A percentile compares a stretch with the other conserved stretches of the same genome.
Conservation (phyloP, 1,284 basidiomycete species). For the Apiotrichum laibachii region DNA sequence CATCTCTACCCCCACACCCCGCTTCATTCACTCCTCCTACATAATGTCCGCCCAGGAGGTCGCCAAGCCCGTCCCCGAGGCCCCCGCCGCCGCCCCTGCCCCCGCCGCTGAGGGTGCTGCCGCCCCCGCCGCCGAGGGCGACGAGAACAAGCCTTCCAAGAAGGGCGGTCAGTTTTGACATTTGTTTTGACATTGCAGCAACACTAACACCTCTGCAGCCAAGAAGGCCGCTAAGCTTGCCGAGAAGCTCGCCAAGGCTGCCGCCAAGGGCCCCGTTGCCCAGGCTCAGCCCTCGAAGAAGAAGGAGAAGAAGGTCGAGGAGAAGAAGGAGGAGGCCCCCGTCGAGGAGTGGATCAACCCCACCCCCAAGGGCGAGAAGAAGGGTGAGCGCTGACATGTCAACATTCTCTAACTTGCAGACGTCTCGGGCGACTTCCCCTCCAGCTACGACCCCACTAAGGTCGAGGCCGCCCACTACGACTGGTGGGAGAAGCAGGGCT, state of each 20-base stretch:
- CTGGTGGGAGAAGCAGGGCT: slow-evolving; percentile 91
- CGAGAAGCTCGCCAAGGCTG: slow-evolving; percentile 61
- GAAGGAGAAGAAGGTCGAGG: slow-evolving; percentile 68
- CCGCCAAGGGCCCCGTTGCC: slow-evolving; percentile 56
- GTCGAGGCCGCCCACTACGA: slow-evolving; percentile 98
- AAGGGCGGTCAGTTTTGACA: slow-evolving; percentile 36
- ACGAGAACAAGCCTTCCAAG: slow-evolving; percentile 32
- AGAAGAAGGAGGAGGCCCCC: slow-evolving; percentile 61
- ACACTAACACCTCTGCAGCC: slow-evolving; percentile 27
- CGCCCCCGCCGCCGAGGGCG: slow-evolving; percentile 21
- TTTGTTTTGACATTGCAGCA: no score
- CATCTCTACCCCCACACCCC: not conserved
- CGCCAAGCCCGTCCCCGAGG: slow-evolving; percentile 32
- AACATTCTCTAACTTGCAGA: slow-evolving; percentile 58
- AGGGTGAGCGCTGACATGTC: slow-evolving; percentile 58
- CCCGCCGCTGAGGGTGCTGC: slow-evolving; percentile 10
- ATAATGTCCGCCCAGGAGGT: slow-evolving; percentile 34
- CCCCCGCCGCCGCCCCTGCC: slow-evolving; percentile 19
- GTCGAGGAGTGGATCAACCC: slow-evolving; percentile 71
- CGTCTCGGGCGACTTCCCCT: slow-evolving; percentile 65
- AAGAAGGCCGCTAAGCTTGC: slow-evolving; percentile 69
- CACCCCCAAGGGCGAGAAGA: slow-evolving; percentile 85
- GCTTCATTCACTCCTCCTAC: slow-evolving; percentile 8
- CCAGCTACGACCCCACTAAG: slow-evolving; percentile 90
- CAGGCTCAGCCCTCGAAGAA: slow-evolving; percentile 56